A percentile compares a stretch with the other conserved stretches of the same genome.
phyloP scores from a whole-genome alignment of 139 green algal genomes.

The Chlamydomonas eustigma region DNA sequence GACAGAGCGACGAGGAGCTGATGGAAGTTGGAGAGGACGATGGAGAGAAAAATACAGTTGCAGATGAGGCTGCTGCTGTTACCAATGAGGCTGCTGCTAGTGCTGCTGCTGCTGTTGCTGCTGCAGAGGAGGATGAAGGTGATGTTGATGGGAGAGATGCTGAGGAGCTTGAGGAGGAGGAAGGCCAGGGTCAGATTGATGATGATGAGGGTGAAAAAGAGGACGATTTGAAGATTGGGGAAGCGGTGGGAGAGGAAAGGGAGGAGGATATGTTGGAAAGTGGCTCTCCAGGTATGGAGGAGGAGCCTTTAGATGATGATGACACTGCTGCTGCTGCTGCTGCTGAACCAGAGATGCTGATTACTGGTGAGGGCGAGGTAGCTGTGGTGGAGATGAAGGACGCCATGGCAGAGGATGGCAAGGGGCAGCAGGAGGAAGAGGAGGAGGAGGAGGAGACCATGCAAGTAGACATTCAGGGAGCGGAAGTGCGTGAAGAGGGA shows the following conservation, averaged over 20 bases:
- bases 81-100: background rate
- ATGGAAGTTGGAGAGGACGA: conserved; percentile 12
- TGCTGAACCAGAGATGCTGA: background rate
- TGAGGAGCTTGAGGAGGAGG: background rate
- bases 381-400: background rate
- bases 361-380: background rate
- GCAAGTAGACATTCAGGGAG: background rate
- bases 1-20: background rate
- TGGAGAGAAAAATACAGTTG: background rate
- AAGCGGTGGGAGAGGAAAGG: background rate
- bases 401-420: background rate
- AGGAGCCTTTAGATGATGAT: background rate
- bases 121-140: background rate
- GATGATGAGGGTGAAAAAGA: background rate
- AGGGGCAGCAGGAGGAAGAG: background rate
- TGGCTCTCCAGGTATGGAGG: no score
- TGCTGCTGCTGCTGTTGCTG: background rate
- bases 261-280: background rate
- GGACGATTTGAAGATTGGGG: background rate
- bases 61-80: background rate
- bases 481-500: background rate
- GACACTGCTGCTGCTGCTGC: background rate
- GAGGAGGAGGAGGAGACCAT: background rate
- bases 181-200: background rate
- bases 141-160: background rate